These are phyloP conservation scores for Ogataea naganishii DNA, from an alignment of 805 yeast genomes.

Conservation along the genomic window DNA sequence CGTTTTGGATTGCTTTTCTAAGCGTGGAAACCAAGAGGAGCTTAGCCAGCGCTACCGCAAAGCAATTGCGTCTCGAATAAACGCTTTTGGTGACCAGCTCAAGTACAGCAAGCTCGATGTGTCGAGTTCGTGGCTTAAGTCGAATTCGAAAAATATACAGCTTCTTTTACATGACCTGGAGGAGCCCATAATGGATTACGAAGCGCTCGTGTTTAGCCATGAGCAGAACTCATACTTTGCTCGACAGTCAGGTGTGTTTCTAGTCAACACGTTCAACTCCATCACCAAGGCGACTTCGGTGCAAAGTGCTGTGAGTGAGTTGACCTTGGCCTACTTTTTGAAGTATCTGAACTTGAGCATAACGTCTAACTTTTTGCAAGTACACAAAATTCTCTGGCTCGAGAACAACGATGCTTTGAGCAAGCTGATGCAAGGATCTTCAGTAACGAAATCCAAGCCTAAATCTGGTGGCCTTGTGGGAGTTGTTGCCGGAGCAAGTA, in stretches of 20 bases:
- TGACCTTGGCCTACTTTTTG: conserved; percentile 37
- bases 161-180: conserved; percentile 13
- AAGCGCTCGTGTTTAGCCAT: conserved; percentile 35
- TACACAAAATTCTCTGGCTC: conserved; percentile 39
- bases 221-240: conserved; percentile 28
- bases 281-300: conserved; percentile 40
- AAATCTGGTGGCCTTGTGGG: conserved; percentile 38
- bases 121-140: conserved; percentile 24
- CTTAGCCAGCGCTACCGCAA: conserved; percentile 30
- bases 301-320: conserved; percentile 37
- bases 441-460: conserved; percentile 28
- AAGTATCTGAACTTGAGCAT: conserved; percentile 29
- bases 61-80: conserved; percentile 9
- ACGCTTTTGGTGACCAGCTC: conserved; percentile 9
- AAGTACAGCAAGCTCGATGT: conserved; percentile 28
- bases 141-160: conserved; percentile 15
- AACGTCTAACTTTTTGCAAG: conserved; percentile 21
- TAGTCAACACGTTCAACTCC: conserved; percentile 43
- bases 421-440: conserved; percentile 30
- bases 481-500: conserved; percentile 29
- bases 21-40: conserved; percentile 34
- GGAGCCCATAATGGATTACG: conserved; percentile 31
- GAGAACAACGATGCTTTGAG: conserved; percentile 33
- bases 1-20: conserved; percentile 41
- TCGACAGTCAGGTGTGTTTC: conserved; percentile 41